Conservation (phyloP, 148 eudicot species). For the Nyssa sinensis region DNA sequence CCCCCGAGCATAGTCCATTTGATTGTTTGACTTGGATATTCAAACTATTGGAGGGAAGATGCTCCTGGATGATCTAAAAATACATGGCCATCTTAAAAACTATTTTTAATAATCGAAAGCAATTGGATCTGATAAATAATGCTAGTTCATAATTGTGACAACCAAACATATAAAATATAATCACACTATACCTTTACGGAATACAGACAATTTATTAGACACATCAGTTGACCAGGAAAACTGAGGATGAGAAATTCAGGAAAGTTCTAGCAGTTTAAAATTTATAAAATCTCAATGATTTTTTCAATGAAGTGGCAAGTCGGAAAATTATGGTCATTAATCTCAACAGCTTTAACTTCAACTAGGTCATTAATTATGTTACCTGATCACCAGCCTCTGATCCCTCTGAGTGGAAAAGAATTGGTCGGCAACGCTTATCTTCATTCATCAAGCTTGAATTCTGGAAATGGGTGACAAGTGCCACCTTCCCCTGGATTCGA, state of each 20-base stretch:
- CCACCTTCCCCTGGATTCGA: conserved; percentile 79
- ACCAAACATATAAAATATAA: not conserved
- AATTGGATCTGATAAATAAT: too few relatives aligned
- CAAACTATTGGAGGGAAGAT: conserved; percentile 45
- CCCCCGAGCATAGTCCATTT: conserved; percentile 28
- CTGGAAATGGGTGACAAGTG: conserved; percentile 83
- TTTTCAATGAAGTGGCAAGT: not conserved
- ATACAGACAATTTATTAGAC: too few relatives aligned
- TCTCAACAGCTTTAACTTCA: not conserved
- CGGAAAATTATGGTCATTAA: not conserved
- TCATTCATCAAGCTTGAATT: conserved; percentile 95
- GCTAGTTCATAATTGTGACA: not conserved
- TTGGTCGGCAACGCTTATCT: conserved; percentile 89
- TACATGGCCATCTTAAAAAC: not conserved
- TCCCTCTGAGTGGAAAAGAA: conserved; percentile 68
- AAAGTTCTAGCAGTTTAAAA: not conserved
- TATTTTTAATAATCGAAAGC: not conserved
- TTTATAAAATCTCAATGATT: too few relatives aligned
- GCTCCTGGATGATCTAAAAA: conserved; percentile 48
- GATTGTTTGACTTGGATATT: conserved; percentile 39
- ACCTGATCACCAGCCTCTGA: conserved; percentile 71
- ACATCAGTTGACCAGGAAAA: too few relatives aligned
- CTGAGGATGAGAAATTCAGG: too few relatives aligned
- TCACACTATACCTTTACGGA: too few relatives aligned
- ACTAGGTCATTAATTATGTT: not conserved